phyloP scores from a whole-genome alignment of 345 rosid species.

The Heritiera littoralis region DNA sequence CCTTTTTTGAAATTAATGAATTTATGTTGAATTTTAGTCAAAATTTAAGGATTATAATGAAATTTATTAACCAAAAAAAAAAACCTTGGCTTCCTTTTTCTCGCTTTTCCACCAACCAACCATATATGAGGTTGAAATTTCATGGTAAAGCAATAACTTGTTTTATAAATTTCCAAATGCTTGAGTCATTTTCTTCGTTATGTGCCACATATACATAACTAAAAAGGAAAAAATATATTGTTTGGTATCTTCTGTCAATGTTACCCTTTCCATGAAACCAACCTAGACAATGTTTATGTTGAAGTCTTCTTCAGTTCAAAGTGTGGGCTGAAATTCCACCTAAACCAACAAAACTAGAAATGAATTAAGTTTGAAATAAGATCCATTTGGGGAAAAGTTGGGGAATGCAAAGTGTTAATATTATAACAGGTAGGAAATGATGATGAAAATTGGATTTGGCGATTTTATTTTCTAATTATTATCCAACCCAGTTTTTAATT shows the following conservation, averaged over 20 bases:
- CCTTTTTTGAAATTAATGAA: no score
- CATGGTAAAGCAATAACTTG: background rate
- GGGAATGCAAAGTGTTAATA: background rate
- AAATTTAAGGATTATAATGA: no score
- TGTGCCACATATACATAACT: background rate
- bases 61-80: no score
- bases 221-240: background rate
- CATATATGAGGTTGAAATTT: background rate
- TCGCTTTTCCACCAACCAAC: background rate
- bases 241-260: background rate
- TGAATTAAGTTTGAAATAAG: background rate
- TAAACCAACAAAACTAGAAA: background rate
- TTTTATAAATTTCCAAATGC: background rate
- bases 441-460: no score
- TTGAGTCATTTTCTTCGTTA: background rate
- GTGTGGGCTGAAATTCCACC: background rate
- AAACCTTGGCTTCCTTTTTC: background rate
- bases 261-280: background rate
- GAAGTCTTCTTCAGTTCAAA: background rate
- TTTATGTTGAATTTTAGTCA: no score
- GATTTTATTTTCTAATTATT: no score
- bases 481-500: no score
- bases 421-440: background rate
- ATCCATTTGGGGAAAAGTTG: background rate
- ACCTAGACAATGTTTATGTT: background rate